Evolutionary conservation across 805 yeast genomes (phyloP).

Genomic region (Candida vaughaniae): DNA sequence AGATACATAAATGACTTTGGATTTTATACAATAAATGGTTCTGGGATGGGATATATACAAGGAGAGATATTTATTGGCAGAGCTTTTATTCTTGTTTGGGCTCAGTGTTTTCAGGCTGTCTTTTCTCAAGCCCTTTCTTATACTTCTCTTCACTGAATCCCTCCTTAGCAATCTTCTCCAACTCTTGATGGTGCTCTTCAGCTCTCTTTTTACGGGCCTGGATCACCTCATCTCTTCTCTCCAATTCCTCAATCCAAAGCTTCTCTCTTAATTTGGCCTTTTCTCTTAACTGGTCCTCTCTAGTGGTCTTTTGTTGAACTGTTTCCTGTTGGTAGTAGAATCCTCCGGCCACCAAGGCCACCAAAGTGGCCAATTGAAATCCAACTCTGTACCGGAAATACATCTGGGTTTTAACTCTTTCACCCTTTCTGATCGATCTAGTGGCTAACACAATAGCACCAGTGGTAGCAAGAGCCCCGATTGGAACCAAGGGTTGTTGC

Average conservation of each 20-base stretch:
- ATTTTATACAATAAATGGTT: too few species aligned
- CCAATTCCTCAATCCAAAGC: slow-evolving; percentile 88
- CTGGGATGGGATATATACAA: too few species aligned
- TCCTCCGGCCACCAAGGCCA: slow-evolving; percentile 82
- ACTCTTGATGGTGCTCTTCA: slow-evolving; percentile 53
- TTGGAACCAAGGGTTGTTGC: slow-evolving; percentile 87
- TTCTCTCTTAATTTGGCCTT: slow-evolving; percentile 84
- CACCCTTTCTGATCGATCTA: slow-evolving; percentile 68
- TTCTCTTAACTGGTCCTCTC: slow-evolving; percentile 65
- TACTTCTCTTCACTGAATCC: slow-evolving; percentile 30
- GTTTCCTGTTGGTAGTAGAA: slow-evolving; percentile 57
- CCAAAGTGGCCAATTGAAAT: slow-evolving; percentile 78
- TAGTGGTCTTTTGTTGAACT: slow-evolving; percentile 43
- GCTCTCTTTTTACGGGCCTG: slow-evolving; percentile 69
- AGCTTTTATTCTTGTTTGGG: too few species aligned
- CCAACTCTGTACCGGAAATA: slow-evolving; percentile 91
- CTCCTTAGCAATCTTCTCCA: slow-evolving; percentile 30
- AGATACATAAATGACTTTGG: too few species aligned
- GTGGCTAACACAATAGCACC: slow-evolving; percentile 82
- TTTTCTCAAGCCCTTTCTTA: slow-evolving; percentile 9
- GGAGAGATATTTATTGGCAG: too few species aligned
- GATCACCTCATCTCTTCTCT: slow-evolving; percentile 75
- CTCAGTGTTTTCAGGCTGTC: too few species aligned
- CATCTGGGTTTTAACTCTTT: slow-evolving; percentile 71
- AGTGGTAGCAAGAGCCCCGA: slow-evolving; percentile 75